These are phyloP conservation scores for Fusarium guadeloupense DNA, from an alignment of 2,329 filamentous ascomycete genomes.

Conservation along the genomic window DNA sequence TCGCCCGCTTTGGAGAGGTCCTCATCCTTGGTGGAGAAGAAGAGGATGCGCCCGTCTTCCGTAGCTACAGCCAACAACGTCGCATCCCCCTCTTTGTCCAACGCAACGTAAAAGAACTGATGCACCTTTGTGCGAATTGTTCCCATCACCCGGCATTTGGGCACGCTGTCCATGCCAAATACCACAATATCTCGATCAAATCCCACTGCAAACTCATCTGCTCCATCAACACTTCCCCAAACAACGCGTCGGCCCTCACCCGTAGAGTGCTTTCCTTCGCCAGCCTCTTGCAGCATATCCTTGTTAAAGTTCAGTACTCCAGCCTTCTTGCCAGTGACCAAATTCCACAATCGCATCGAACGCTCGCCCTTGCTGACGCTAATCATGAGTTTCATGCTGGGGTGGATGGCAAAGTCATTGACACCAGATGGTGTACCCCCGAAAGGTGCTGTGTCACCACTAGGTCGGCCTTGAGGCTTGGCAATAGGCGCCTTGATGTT, in stretches of 20 bases:
- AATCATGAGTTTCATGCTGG: slow-evolving; percentile 96
- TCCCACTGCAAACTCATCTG: slow-evolving; percentile 85
- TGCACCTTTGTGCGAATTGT: slow-evolving; percentile 81
- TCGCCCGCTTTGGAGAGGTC: slow-evolving; percentile 55
- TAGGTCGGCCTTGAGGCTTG: slow-evolving; percentile 81
- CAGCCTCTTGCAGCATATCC: slow-evolving; percentile 76
- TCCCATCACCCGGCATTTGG: slow-evolving; percentile 77
- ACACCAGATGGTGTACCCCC: slow-evolving; percentile 86
- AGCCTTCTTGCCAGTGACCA: slow-evolving; percentile 95
- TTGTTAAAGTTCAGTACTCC: slow-evolving; percentile 87
- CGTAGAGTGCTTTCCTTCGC: slow-evolving; percentile 78
- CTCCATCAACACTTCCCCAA: slow-evolving; percentile 77
- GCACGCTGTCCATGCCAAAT: slow-evolving; percentile 88
- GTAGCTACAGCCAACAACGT: slow-evolving; percentile 79
- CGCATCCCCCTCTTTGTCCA: slow-evolving; percentile 54
- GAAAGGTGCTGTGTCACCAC: slow-evolving; percentile 86
- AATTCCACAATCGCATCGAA: slow-evolving; percentile 93
- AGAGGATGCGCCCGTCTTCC: slow-evolving; percentile 86
- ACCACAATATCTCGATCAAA: slow-evolving; percentile 88
- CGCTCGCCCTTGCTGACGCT: slow-evolving; percentile 89
- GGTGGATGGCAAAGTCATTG: slow-evolving; percentile 95
- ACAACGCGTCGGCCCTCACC: slow-evolving; percentile 85
- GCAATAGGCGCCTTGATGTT: slow-evolving; percentile 90
- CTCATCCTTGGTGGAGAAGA: slow-evolving; percentile 75
- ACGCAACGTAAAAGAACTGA: slow-evolving; percentile 75